These are phyloP conservation scores for Diplodia intermedia DNA, from an alignment of 2,329 filamentous ascomycete genomes.

Conservation along the genomic window DNA sequence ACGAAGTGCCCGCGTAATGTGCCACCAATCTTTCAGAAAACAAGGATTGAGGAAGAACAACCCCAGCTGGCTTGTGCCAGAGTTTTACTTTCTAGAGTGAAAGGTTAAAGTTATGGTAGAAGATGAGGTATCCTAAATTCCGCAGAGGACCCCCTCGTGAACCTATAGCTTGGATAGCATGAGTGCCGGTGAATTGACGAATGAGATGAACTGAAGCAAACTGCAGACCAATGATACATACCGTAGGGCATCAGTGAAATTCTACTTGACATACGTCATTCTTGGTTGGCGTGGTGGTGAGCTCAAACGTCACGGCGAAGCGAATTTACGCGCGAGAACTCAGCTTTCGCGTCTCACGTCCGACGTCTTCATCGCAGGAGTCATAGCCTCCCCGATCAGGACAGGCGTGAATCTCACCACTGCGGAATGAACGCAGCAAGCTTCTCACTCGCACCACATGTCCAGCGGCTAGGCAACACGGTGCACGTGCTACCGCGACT, in stretches of 20 bases:
- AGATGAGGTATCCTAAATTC: neutral
- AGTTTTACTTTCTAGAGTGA: neutral
- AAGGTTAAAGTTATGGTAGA: neutral
- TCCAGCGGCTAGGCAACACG: conserved; percentile 1
- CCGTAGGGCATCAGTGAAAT: neutral
- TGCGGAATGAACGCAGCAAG: conserved; percentile 4
- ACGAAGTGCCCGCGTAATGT: neutral
- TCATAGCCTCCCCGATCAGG: neutral
- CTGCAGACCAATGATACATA: neutral
- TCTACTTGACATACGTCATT: neutral
- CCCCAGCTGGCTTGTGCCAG: neutral
- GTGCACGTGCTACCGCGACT: conserved; percentile 45
- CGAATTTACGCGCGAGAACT: neutral
- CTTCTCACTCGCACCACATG: neutral
- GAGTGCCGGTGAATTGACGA: neutral
- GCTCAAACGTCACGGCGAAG: neutral
- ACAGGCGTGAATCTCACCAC: neutral
- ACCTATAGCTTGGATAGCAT: neutral
- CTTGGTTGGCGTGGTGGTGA: neutral
- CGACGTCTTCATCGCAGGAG: neutral
- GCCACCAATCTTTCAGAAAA: neutral
- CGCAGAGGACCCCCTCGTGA: neutral
- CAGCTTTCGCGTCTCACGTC: neutral
- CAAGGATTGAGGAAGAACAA: neutral
- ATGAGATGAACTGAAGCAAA: neutral